Evolutionary conservation across 2,329 filamentous ascomycete genomes (phyloP), one percentile per base, ranked within the genome.

Genomic region (Alternaria longipes): DNA sequence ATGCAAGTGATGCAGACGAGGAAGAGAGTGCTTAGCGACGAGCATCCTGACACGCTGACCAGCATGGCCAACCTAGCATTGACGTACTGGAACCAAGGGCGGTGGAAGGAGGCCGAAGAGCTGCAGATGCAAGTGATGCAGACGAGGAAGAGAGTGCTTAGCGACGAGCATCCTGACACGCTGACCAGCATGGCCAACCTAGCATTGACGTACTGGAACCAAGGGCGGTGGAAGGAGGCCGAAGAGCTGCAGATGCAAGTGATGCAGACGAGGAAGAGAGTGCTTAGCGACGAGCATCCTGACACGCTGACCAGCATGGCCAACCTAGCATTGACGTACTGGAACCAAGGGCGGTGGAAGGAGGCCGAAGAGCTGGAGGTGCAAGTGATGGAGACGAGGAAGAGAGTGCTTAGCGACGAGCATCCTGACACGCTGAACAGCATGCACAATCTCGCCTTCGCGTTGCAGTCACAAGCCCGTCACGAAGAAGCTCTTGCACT

Each of bases 241-340:
- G 63, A 70, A 60, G 51, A 64, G 56, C 55, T 68, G 32, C 45
- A 51, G 34, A 18, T 62, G 28, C 56, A 66, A 56, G 64, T 68
- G 45, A 55, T 64, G 52, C 41, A 66, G 57, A 64, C 51, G 46
- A 60, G n/a, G 30, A 61, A 65, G 46, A 56, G 46, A 40, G 56
- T 56, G 54, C 53, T 55, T 45, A 28, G 3, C 16, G 32, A 38
- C 4, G 24, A 62, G 38, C 57, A 65, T 54, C 65, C 55, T 26
- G 12, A 42, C 34, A 68, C 63, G 47, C 56, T 62, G 64, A 44
- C 41, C 54, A 38, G 44, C 66, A 50, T 36, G 12, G 20, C 0
- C n/a, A 50, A 22, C 28, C 46, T 14, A 22, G 36, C 36, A n/a
- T 1, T 6, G 16, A 38, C 36, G 16, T 38, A 38, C 36, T 8